phyloP scores from a whole-genome alignment of 2,329 filamentous ascomycete species.

The Grosmannia penicillata region DNA sequence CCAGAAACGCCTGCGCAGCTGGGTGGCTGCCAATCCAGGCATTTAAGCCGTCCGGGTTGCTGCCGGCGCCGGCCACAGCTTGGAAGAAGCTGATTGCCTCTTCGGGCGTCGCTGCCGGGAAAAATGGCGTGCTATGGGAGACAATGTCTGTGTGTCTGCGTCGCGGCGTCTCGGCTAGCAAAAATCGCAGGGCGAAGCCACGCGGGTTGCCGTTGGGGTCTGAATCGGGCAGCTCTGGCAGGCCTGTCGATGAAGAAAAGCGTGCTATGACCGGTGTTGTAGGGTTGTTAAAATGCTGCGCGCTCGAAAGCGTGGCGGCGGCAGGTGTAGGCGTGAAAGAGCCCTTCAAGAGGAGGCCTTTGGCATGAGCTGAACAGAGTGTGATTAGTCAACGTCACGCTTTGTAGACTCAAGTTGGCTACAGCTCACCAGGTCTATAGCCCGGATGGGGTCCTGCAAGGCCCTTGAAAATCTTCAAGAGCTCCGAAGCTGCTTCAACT shows the following conservation, averaged over 20 bases:
- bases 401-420: too few relatives aligned
- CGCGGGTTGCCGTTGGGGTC: constrained; percentile 30
- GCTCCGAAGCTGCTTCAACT: constrained; percentile 20
- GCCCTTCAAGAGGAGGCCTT: constrained; percentile 34
- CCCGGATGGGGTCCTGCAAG: constrained; percentile 25
- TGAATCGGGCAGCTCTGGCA: constrained; percentile 33
- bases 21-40: constrained; percentile 30
- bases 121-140: constrained; percentile 33
- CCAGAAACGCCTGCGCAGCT: constrained; percentile 29
- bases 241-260: constrained; percentile 35
- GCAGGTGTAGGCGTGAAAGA: constrained; percentile 32
- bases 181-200: constrained; percentile 33
- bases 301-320: constrained; percentile 28
- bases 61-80: constrained; percentile 19
- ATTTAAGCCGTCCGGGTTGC: constrained; percentile 19
- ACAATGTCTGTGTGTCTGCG: constrained; percentile 41
- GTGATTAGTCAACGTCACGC: neutral
- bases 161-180: constrained; percentile 21
- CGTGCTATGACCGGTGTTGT: constrained; percentile 31
- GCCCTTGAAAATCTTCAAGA: constrained; percentile 22
- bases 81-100: constrained; percentile 34
- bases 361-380: constrained; percentile 32
- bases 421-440: constrained; percentile 20
- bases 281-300: constrained; percentile 29
- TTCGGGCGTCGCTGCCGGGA: constrained; percentile 35